Conservation (phyloP, 2,329 filamentous ascomycete genomes). For the Bipolaris victoriae region DNA sequence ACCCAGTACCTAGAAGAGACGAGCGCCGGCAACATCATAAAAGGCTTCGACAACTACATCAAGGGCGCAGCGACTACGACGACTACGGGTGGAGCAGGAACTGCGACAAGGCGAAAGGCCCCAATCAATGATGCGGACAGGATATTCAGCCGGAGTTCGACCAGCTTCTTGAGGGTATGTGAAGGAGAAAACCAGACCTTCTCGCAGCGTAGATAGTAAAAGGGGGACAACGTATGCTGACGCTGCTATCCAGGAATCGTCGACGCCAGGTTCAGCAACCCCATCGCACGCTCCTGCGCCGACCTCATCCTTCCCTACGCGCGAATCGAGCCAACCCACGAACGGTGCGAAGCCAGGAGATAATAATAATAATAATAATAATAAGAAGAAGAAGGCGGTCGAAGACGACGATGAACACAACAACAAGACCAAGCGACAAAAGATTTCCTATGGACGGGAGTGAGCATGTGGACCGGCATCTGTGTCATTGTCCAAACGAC, state of each 20-base stretch:
- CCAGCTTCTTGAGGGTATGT: slow-evolving; percentile 48
- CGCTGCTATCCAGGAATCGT: slow-evolving; percentile 43
- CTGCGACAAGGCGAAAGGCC: slow-evolving; percentile 63
- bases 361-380: slow-evolving; percentile 54
- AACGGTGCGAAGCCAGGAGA: slow-evolving; percentile 46
- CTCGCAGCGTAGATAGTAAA: neutral
- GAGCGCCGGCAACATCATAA: slow-evolving; percentile 89
- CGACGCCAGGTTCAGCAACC: slow-evolving; percentile 47
- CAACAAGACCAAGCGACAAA: slow-evolving; percentile 55
- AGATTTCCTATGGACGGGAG: slow-evolving; percentile 58
- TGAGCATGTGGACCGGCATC: slow-evolving; percentile 30
- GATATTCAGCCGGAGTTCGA: slow-evolving; percentile 65
- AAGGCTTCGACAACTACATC: slow-evolving; percentile 97
- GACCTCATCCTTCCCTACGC: slow-evolving; percentile 54
- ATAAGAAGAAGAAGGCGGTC: slow-evolving; percentile 54
- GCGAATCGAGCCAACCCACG: slow-evolving; percentile 54
- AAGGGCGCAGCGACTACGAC: slow-evolving; percentile 75
- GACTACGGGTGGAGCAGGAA: slow-evolving; percentile 50
- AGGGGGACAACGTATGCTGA: slow-evolving; percentile 18
- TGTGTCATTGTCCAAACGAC: neutral
- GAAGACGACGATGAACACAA: slow-evolving; percentile 57
- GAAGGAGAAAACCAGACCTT: neutral
- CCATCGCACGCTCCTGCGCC: slow-evolving; percentile 57
- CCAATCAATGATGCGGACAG: slow-evolving; percentile 72
- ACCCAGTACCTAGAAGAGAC: slow-evolving; percentile 87